Conservation (phyloP, 176 grass and related monocot genomes). For the bread wheat (Triticum aestivum) region DNA sequence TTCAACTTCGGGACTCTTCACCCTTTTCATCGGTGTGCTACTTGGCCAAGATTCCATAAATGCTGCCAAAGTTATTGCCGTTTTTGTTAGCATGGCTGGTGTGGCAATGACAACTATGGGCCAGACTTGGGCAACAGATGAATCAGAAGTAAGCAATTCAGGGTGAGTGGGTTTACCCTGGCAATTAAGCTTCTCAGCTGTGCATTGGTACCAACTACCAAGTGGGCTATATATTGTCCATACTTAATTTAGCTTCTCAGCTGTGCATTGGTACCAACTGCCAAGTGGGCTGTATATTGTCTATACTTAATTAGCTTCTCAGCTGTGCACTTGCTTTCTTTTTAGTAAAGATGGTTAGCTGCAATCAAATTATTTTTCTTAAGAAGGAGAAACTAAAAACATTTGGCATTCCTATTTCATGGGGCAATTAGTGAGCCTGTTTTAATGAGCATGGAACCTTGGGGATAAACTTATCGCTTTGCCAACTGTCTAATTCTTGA, state of each 20-base stretch:
- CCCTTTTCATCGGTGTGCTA: constrained; percentile 84
- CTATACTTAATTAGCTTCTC: constrained; percentile 5
- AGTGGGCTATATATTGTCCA: background rate
- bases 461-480: background rate
- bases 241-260: constrained; percentile 16
- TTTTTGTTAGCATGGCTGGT: constrained; percentile 92
- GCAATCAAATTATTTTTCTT: background rate
- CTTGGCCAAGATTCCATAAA: constrained; percentile 91
- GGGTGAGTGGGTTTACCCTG: constrained; percentile 47
- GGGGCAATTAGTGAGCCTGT: background rate
- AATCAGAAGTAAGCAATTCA: constrained; percentile 60
- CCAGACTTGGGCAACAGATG: constrained; percentile 96
- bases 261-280: background rate
- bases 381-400: background rate
- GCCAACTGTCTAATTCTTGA: background rate
- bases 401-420: background rate
- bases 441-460: background rate
- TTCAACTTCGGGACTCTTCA: constrained; percentile 96
- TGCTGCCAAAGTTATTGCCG: constrained; percentile 80
- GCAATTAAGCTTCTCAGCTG: constrained; percentile 18
- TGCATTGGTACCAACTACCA: background rate
- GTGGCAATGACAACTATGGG: constrained; percentile 95
- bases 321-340: background rate
- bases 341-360: constrained; percentile 5
- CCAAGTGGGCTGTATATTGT: background rate